These are phyloP conservation scores for Colletotrichum gloeosporioides DNA, from an alignment of 2,329 filamentous ascomycete genomes.

Conservation along the genomic window DNA sequence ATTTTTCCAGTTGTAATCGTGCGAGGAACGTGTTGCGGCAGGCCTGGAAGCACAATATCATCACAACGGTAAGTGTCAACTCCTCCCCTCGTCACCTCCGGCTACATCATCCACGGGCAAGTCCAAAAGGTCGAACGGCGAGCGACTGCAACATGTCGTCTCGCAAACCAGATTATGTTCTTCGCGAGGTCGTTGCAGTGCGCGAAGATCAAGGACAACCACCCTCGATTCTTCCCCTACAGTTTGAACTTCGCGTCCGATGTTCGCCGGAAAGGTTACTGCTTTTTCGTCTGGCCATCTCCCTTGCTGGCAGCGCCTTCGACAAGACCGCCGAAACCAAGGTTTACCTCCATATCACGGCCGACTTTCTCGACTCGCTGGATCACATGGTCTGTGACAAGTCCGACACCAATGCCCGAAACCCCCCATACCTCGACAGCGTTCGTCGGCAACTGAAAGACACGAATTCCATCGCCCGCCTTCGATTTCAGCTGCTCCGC, in stretches of 20 bases:
- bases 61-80: background rate
- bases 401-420: background rate
- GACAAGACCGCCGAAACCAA: background rate
- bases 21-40: background rate
- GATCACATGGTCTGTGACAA: background rate
- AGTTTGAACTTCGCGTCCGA: background rate
- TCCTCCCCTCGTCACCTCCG: background rate
- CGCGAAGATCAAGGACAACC: background rate
- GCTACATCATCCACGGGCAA: background rate
- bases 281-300: background rate
- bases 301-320: background rate
- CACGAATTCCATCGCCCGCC: background rate
- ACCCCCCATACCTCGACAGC: background rate
- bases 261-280: background rate
- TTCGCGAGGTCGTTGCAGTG: background rate
- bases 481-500: background rate
- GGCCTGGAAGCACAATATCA: background rate
- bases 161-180: background rate
- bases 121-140: background rate
- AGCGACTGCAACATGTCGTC: background rate
- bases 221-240: background rate
- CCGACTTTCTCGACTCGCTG: background rate
- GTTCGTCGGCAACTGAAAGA: background rate
- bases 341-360: background rate
- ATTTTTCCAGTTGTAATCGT: background rate